Base-by-base conservation (phyloP, 371 early-diverging fungal genomes). In the Lichtheimia ramosa region DNA sequence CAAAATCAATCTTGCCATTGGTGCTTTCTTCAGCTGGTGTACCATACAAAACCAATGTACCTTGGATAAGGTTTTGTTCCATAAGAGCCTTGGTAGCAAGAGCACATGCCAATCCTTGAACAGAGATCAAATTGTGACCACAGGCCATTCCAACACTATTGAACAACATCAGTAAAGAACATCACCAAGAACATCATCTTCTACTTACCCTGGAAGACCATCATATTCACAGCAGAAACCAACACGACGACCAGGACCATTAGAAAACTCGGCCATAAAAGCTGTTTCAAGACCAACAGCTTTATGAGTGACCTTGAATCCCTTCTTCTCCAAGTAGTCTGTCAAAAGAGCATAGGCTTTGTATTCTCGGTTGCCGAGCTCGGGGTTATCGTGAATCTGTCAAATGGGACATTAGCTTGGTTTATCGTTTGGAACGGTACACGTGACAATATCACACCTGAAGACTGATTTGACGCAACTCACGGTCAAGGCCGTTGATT, bases 21-120 rank as follows among this genome's bases (percentile, higher is more conserved):
- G 72, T 70, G 0, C 78, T 74, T 67, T 92, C 90, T 66, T 93
- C 93, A 3, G 89, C 92, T 5, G 94, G 92, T 1, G 91, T 90
- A 24, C 92, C 94, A 79, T 86, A 89, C 51, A 92, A 69, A 52
- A 73, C 82, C 53, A 91, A 83, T 15, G 74, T 71, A 18, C 86
- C 91, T 5, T 73, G 54, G 39, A 91, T 63, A n/a, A 75, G 40
- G 43, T 73, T 75, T 25, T 66, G 56, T 46, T 86, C 75, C 64
- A 90, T 58, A 15, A 81, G 80, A 10, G 73, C 56, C 54, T 82
- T 79, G 13, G 85, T 65, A 5, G 83, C 88, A 28, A 87, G 51
- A 12, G 88, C 83, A 56, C 84, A 81, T 12, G 86, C 89, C 3
- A 91, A 69, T 4, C 89, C 90, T 4, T 82, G 73, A 58, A 89